These are phyloP conservation scores for Boletus barrowsii DNA, from an alignment of 768 basidiomycete species.

Conservation along the genomic window DNA sequence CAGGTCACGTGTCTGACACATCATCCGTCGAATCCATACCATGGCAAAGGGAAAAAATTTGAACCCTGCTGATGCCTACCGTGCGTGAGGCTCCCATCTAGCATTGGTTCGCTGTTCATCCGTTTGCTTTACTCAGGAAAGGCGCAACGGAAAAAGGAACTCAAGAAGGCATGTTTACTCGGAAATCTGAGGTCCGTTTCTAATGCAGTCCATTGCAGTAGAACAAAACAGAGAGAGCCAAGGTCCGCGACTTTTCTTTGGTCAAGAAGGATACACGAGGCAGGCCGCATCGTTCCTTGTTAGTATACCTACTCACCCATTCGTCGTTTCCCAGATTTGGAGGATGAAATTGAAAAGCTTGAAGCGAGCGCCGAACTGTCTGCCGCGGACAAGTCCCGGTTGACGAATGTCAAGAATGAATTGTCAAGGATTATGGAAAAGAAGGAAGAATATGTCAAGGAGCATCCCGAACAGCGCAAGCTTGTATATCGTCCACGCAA, in stretches of 20 bases:
- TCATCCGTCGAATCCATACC: neutral
- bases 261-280: slow-evolving; percentile 94
- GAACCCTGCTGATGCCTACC: slow-evolving; percentile 93
- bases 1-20: slow-evolving; percentile 26
- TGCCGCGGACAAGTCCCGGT: slow-evolving; percentile 57
- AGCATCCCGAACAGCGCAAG: slow-evolving; percentile 89
- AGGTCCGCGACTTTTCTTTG: slow-evolving; percentile 82
- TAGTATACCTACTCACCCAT: slow-evolving; percentile 1
- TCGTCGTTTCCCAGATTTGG: slow-evolving; percentile 55
- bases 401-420: slow-evolving; percentile 72
- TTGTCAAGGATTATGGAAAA: slow-evolving; percentile 76
- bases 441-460: slow-evolving; percentile 88
- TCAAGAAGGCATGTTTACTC: slow-evolving; percentile 68
- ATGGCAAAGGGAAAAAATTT: slow-evolving; percentile 85
- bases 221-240: slow-evolving; percentile 86
- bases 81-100: slow-evolving; percentile 45
- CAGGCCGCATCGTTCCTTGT: slow-evolving; percentile 26
- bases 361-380: slow-evolving; percentile 45
- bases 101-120: slow-evolving; percentile 1
- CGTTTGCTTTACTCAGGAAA: slow-evolving; percentile 57
- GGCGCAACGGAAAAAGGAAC: slow-evolving; percentile 87
- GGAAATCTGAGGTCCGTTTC: slow-evolving; percentile 11
- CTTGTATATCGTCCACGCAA: slow-evolving; percentile 69
- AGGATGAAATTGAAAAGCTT: slow-evolving; percentile 73
- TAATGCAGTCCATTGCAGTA: slow-evolving; percentile 46